phyloP scores from a whole-genome alignment of 805 yeast genomes.

The Candida nemodendra region DNA sequence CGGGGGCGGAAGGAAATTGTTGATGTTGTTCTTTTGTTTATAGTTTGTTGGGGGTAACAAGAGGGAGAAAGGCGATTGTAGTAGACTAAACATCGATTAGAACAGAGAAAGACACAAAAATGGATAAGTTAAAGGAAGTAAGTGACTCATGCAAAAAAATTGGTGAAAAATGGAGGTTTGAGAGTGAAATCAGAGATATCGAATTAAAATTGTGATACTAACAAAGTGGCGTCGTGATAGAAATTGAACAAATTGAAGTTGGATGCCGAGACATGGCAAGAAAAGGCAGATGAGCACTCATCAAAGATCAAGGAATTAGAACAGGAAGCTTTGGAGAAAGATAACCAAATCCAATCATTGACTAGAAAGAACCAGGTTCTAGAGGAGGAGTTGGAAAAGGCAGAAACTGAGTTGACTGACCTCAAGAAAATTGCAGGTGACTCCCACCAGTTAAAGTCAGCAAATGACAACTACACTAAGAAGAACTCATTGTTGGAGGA shows the following conservation, averaged over 20 bases:
- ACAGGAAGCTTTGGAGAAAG: constrained; percentile 89
- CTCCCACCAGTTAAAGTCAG: constrained; percentile 80
- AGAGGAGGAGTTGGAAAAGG: constrained; percentile 79
- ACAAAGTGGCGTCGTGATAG: constrained; percentile 34
- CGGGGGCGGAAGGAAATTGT: not conserved
- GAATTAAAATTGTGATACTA: not conserved
- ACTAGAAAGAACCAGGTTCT: constrained; percentile 87
- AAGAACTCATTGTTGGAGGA: constrained; percentile 87
- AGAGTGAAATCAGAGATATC: too few species aligned
- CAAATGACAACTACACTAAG: constrained; percentile 88
- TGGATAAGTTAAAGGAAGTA: constrained; percentile 53
- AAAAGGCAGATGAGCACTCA: constrained; percentile 85
- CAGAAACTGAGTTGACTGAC: constrained; percentile 70
- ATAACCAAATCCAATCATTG: constrained; percentile 90
- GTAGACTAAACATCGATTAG: not conserved
- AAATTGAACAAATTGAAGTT: constrained; percentile 85
- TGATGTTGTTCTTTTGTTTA: not conserved
- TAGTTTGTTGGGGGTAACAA: too few species aligned
- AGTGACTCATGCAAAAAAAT: constrained; percentile 19
- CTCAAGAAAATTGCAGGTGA: constrained; percentile 88
- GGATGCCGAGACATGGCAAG: constrained; percentile 97
- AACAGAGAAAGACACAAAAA: constrained; percentile 22
- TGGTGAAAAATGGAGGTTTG: not conserved
- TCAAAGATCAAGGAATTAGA: constrained; percentile 84
- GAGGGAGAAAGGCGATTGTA: constrained; percentile 2